These are phyloP conservation scores for Eucalyptus caleyi DNA, from an alignment of 345 rosid genomes.

Conservation along the genomic window DNA sequence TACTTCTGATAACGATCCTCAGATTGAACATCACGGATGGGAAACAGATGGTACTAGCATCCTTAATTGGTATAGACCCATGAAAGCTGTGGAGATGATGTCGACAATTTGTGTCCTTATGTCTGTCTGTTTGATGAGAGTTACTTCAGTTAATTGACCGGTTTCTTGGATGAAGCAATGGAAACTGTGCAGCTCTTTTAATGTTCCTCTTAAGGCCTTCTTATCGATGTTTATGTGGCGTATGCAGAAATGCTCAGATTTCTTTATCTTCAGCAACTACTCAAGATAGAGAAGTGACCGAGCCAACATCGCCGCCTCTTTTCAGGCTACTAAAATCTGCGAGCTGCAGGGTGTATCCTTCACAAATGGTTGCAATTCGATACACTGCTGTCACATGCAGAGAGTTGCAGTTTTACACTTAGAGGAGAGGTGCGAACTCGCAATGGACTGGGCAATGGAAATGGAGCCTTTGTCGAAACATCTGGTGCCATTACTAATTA, in stretches of 20 bases:
- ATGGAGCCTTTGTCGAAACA: constrained; percentile 71
- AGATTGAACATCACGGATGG: neutral
- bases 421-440: constrained; percentile 88
- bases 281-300: constrained; percentile 55
- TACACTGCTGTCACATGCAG: constrained; percentile 15
- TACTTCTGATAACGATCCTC: neutral
- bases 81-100: no score
- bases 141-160: neutral
- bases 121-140: neutral
- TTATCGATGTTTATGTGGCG: neutral
- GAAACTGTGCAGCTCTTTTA: neutral
- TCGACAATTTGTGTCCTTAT: neutral
- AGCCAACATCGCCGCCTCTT: constrained; percentile 91
- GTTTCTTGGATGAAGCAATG: neutral
- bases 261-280: constrained; percentile 55
- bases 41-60: neutral
- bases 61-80: neutral
- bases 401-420: constrained; percentile 89
- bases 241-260: constrained; percentile 47
- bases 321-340: constrained; percentile 40
- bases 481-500: constrained; percentile 30
- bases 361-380: no score
- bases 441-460: constrained; percentile 80
- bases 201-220: neutral
- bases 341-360: neutral